Percentiles rank a stretch among this genome's conserved stretches.
Conservation (phyloP, 495 filamentous ascomycete genomes). For the Tuber microsphaerosporum region DNA sequence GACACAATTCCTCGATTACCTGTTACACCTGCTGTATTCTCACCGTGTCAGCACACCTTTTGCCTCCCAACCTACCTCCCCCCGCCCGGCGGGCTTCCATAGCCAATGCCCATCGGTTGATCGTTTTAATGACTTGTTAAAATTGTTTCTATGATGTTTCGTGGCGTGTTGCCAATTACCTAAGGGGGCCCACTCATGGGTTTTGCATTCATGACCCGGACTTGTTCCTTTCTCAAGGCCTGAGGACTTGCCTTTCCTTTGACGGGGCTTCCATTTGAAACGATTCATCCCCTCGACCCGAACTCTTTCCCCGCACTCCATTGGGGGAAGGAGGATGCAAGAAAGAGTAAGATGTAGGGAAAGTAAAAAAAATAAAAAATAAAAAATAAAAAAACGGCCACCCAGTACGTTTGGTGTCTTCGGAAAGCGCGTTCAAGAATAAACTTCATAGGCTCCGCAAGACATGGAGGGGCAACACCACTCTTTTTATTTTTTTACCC, state of each 20-base stretch:
- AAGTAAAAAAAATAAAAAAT: not conserved
- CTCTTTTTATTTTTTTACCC: not conserved
- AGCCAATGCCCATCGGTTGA: slow-evolving; percentile 37
- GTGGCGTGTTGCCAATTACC: slow-evolving; percentile 33
- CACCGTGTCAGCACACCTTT: not conserved
- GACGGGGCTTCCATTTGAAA: not conserved
- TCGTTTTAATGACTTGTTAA: slow-evolving; percentile 39
- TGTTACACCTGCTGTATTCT: not conserved
- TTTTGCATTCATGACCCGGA: not conserved
- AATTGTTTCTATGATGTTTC: slow-evolving; percentile 35
- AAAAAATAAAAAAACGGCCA: not conserved
- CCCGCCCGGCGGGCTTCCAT: not conserved
- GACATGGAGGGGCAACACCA: slow-evolving; percentile 3
- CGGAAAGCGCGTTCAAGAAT: slow-evolving; percentile 4
- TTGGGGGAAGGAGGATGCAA: not conserved
- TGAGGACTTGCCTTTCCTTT: not conserved
- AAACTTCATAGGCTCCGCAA: not conserved
- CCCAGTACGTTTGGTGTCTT: not conserved
- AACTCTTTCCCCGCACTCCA: not conserved
- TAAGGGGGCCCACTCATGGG: not conserved
- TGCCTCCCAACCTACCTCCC: not conserved
- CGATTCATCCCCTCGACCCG: not conserved
- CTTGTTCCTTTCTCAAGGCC: not conserved
- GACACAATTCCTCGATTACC: not conserved
- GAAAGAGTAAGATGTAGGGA: not conserved